Evolutionary conservation across 768 basidiomycete species (phyloP).

Genomic region (Podaxis pistillaris): DNA sequence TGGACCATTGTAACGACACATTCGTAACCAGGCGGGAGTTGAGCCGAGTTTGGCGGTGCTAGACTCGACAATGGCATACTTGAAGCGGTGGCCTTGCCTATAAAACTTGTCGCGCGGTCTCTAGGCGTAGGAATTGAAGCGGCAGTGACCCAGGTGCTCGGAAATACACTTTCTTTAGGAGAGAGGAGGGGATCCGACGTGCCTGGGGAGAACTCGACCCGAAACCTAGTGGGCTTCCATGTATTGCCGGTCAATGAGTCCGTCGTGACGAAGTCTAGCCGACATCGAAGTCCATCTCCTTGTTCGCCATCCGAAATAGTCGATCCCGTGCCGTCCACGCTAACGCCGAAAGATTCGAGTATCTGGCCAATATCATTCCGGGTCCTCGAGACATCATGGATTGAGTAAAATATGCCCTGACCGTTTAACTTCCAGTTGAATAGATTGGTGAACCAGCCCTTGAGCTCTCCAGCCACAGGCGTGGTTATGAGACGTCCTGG

Average conservation of each 20-base stretch:
- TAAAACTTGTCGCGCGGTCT: conserved; percentile 13
- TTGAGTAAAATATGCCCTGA: conserved; percentile 52
- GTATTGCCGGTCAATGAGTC: conserved; percentile 41
- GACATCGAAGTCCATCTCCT: conserved; percentile 38
- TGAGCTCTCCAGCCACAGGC: conserved; percentile 80
- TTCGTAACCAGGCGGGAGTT: conserved; percentile 35
- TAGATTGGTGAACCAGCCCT: conserved; percentile 93
- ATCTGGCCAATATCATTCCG: conserved; percentile 62
- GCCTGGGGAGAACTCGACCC: conserved; percentile 64
- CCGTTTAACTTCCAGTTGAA: conserved; percentile 85
- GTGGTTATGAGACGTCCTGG: conserved; percentile 44
- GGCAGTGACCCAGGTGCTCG: conserved; percentile 19
- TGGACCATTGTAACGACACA: conserved; percentile 78
- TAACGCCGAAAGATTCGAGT: conserved; percentile 63
- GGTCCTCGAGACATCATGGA: conserved; percentile 55
- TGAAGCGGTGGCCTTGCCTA: conserved; percentile 16
- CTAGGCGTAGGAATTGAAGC: conserved; percentile 3
- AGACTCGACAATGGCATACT: conserved; percentile 23
- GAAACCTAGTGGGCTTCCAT: conserved; percentile 79
- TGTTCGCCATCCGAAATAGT: conserved; percentile 22
- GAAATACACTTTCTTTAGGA: conserved; percentile 21
- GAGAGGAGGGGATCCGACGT: neutral
- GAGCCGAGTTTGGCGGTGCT: conserved; percentile 4
- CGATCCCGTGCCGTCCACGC: conserved; percentile 36
- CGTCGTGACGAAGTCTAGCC: conserved; percentile 48